phyloP scores from a whole-genome alignment of 805 yeast genomes.

The Phaffomyces thermotolerans region DNA sequence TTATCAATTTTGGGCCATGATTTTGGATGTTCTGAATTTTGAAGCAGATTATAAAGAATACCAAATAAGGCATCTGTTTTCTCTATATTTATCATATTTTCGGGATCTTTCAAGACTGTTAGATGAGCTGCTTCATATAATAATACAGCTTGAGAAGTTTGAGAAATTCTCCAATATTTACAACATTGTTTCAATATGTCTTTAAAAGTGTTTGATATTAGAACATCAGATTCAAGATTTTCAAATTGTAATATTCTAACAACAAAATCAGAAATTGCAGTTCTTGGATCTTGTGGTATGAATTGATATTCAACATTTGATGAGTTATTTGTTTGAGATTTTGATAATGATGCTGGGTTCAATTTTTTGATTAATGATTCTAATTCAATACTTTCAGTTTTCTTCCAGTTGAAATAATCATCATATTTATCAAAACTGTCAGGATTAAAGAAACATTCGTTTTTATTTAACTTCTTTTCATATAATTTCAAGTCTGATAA shows the following conservation, averaged over 20 bases:
- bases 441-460: slow-evolving; percentile 24
- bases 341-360: background rate
- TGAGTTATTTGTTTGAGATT: background rate
- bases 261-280: slow-evolving; percentile 33
- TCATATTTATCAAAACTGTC: slow-evolving; percentile 30
- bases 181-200: slow-evolving; percentile 39
- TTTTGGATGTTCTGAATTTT: slow-evolving; percentile 20
- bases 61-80: slow-evolving; percentile 29
- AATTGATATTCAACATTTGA: slow-evolving; percentile 4
- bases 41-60: slow-evolving; percentile 21
- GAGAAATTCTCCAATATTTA: slow-evolving; percentile 52
- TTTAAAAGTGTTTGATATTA: slow-evolving; percentile 37
- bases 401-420: slow-evolving; percentile 36
- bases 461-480: slow-evolving; percentile 13
- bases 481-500: slow-evolving; percentile 25
- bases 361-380: slow-evolving; percentile 21
- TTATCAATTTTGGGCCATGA: slow-evolving; percentile 41
- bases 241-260: slow-evolving; percentile 39
- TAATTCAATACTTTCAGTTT: slow-evolving; percentile 28
- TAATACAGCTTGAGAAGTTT: slow-evolving; percentile 40
- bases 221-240: slow-evolving; percentile 6
- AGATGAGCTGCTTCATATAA: slow-evolving; percentile 44
- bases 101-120: slow-evolving; percentile 23
- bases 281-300: slow-evolving; percentile 38
- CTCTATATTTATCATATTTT: slow-evolving; percentile 25